Conservation (phyloP, 2,329 filamentous ascomycete species). For the Annulohypoxylon truncatum region DNA sequence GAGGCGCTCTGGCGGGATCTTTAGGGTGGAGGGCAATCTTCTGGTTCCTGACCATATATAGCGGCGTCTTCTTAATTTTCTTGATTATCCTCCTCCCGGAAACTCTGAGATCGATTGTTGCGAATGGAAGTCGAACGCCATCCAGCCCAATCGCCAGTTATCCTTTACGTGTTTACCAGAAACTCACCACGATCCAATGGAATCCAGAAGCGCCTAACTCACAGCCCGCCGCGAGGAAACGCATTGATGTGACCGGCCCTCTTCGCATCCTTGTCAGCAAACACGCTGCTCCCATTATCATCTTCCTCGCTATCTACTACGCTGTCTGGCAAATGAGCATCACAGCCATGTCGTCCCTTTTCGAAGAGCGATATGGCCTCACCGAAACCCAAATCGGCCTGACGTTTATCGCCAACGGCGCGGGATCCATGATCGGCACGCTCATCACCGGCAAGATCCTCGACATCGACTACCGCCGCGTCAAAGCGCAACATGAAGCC, state of each 20-base stretch:
- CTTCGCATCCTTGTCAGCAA: slow-evolving; percentile 60
- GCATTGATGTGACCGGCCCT: slow-evolving; percentile 58
- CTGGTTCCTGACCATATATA: slow-evolving; percentile 63
- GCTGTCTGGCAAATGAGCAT: slow-evolving; percentile 67
- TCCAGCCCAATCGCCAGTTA: slow-evolving; percentile 42
- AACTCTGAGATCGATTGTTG: slow-evolving; percentile 57
- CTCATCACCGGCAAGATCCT: slow-evolving; percentile 64
- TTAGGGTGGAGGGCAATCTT: slow-evolving; percentile 66
- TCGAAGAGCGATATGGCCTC: slow-evolving; percentile 57
- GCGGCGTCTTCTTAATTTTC: slow-evolving; percentile 53
- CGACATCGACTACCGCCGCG: slow-evolving; percentile 61
- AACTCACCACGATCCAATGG: slow-evolving; percentile 44
- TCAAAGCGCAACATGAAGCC: slow-evolving; percentile 50
- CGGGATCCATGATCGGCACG: slow-evolving; percentile 65
- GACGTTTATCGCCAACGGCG: slow-evolving; percentile 66
- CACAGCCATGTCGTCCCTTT: slow-evolving; percentile 63
- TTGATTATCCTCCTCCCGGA: slow-evolving; percentile 60
- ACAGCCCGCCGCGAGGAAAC: slow-evolving; percentile 46
- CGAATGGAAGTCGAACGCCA: slow-evolving; percentile 52
- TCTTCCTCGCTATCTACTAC: slow-evolving; percentile 63
- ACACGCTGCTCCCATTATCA: slow-evolving; percentile 57
- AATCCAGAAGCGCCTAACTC: slow-evolving; percentile 18
- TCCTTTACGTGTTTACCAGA: slow-evolving; percentile 52
- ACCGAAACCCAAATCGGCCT: slow-evolving; percentile 60
- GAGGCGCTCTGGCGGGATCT: slow-evolving; percentile 62